phyloP scores from a whole-genome alignment of 2,329 filamentous ascomycete genomes.

The Nectriaceae sp. region DNA sequence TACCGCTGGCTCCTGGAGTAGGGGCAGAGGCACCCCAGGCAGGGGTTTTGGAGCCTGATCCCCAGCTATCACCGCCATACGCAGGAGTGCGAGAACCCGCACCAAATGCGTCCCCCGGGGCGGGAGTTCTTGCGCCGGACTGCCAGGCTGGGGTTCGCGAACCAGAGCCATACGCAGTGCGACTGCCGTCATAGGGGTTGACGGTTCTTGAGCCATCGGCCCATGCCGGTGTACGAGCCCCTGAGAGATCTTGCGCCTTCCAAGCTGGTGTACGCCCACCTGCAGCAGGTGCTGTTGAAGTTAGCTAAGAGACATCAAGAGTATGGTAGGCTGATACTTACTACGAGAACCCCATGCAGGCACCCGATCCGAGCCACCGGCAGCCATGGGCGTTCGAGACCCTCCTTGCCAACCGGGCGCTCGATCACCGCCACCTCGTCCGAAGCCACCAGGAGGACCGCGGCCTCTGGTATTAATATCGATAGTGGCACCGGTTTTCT shows the following conservation, averaged over 20 bases:
- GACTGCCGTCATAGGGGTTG: slow-evolving; percentile 72
- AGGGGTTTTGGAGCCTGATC: slow-evolving; percentile 74
- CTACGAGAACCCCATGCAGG: slow-evolving; percentile 74
- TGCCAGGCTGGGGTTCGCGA: slow-evolving; percentile 77
- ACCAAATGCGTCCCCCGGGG: slow-evolving; percentile 60
- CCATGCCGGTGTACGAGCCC: slow-evolving; percentile 71
- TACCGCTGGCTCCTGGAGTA: slow-evolving; percentile 58
- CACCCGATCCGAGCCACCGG: slow-evolving; percentile 65
- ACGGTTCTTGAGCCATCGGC: slow-evolving; percentile 66
- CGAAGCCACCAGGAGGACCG: slow-evolving; percentile 43
- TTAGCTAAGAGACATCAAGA: slow-evolving; percentile 23
- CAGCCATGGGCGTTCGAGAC: slow-evolving; percentile 68
- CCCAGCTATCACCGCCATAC: slow-evolving; percentile 64
- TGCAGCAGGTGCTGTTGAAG: slow-evolving; percentile 52
- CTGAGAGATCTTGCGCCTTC: slow-evolving; percentile 54
- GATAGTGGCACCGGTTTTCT: slow-evolving; percentile 74
- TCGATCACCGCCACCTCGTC: slow-evolving; percentile 47
- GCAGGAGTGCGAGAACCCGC: slow-evolving; percentile 70
- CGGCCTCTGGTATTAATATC: slow-evolving; percentile 62
- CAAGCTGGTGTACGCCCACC: slow-evolving; percentile 65
- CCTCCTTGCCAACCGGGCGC: slow-evolving; percentile 62
- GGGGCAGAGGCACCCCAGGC: slow-evolving; percentile 65
- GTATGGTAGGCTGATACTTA: slow-evolving; percentile 47
- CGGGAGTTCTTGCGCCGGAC: slow-evolving; percentile 73
- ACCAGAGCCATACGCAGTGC: slow-evolving; percentile 76